Evolutionary conservation across 805 yeast genomes (phyloP), one percentile per base, ranked within the genome.

Genomic region (Sugiyamaella boreocaroliniensis): DNA sequence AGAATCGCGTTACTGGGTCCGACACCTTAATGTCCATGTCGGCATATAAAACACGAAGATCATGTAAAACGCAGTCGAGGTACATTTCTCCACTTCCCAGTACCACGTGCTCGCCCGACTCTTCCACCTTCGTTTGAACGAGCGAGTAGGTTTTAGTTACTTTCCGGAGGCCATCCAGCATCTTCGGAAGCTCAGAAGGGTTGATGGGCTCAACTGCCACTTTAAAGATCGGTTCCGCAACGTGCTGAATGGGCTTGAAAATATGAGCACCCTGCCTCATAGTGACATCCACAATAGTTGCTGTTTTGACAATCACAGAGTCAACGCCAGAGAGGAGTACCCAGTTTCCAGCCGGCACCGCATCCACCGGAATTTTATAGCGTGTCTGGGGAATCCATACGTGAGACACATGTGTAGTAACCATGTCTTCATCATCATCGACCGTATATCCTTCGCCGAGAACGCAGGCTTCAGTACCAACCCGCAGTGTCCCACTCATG

Each of bases 41-140:
- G 0, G 85, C 76, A 60, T 80, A 85, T 32, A 79, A 71, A 26
- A 72, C 66, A 57, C 97, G 72, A 44, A 93, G 68, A 62, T 89
- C 97, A 65, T 83, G 86, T 41, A 93, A 68, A 20, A 86, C 70
- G 59, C 93, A 86, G 66, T 93, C 98, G 68, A 93, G 66, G 63
- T 87, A 88, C 15, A 92, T 61, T 63, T 93, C 98, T 6, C 99
- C 99, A 9, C 88, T 79, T 0, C 93, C 97, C 26, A 82, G 62
- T 0, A 93, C 65, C 1, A 82, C 81, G 64, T 85, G 88, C 61
- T 89, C 97, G 1, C 97, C 97, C 49, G 90, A 85, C 58, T 87
- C 95, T 64, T 89, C 96, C 0, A 85, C 88, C 57, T 77, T 80
- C n/a, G 86, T 71, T 18, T 76, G 76, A 40, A 82, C 74, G 2